Conservation (phyloP, 306 rosid species). For the Vachellia pachyceras region DNA sequence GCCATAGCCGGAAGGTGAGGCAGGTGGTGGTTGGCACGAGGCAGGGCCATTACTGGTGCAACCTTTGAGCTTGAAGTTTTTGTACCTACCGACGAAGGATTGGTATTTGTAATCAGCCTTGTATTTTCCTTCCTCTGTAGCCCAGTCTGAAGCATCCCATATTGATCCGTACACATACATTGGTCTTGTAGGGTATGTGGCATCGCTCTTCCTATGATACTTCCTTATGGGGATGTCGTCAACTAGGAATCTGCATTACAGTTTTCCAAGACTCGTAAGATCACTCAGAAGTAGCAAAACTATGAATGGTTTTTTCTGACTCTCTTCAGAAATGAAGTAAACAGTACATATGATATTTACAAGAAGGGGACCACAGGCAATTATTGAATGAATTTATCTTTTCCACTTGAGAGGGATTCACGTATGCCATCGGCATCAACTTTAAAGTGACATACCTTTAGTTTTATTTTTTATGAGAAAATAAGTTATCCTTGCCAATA, state of each 20-base stretch:
- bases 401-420: conserved; percentile 9
- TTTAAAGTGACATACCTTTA: not conserved
- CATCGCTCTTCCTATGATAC: conserved; percentile 72
- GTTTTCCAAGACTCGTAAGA: conserved; percentile 29
- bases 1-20: conserved; percentile 46
- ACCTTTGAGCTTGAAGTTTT: conserved; percentile 64
- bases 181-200: conserved; percentile 79
- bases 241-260: conserved; percentile 68
- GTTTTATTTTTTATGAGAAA: not conserved
- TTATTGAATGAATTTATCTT: conserved; percentile 8
- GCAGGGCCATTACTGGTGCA: conserved; percentile 46
- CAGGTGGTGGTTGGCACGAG: conserved; percentile 62
- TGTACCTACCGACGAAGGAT: conserved; percentile 77
- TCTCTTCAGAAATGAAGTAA: not conserved
- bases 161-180: conserved; percentile 91
- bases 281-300: not conserved
- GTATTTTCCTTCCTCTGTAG: conserved; percentile 94
- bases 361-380: conserved; percentile 4
- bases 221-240: conserved; percentile 90
- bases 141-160: conserved; percentile 99
- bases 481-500: not conserved
- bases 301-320: not conserved
- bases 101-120: conserved; percentile 84
- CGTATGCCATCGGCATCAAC: not conserved
- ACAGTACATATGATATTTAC: not conserved